Evolutionary conservation across 1,284 basidiomycete genomes (phyloP).

Genomic region (Melampsora occidentalis): DNA sequence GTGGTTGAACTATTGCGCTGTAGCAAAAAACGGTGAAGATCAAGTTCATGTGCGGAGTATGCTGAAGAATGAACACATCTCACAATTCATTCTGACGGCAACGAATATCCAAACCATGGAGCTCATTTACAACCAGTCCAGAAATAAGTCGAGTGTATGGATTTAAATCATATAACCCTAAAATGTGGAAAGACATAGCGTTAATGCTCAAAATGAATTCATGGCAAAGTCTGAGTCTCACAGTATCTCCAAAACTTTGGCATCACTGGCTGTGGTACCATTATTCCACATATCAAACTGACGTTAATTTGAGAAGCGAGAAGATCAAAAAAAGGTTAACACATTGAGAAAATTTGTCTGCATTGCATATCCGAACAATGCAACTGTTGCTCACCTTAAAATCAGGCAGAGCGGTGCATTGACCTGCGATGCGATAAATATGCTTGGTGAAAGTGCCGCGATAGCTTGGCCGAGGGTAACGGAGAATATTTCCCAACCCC

Average conservation of each 20-base stretch:
- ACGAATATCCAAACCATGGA: slow-evolving; percentile 68
- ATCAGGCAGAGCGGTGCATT: slow-evolving; percentile 69
- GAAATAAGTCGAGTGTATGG: slow-evolving; percentile 51
- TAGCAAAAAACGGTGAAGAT: slow-evolving; percentile 62
- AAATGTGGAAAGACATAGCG: neutral
- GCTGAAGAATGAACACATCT: slow-evolving; percentile 67
- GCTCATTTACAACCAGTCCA: slow-evolving; percentile 73
- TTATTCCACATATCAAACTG: slow-evolving; percentile 61
- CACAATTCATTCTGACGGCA: slow-evolving; percentile 59
- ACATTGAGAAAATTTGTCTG: slow-evolving; percentile 57
- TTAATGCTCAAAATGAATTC: slow-evolving; percentile 25
- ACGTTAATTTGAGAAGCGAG: too few relatives aligned
- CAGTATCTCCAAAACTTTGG: slow-evolving; percentile 72
- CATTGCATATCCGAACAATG: too few relatives aligned
- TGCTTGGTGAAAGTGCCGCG: slow-evolving; percentile 71
- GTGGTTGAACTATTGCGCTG: slow-evolving; percentile 69
- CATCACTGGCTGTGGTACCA: slow-evolving; percentile 58
- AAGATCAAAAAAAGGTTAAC: slow-evolving; percentile 63
- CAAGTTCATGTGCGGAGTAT: slow-evolving; percentile 55
- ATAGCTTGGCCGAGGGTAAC: slow-evolving; percentile 70
- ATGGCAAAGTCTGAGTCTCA: slow-evolving; percentile 64
- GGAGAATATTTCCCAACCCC: slow-evolving; percentile 72
- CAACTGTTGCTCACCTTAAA: too few relatives aligned
- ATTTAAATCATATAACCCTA: slow-evolving; percentile 51
- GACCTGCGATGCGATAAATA: slow-evolving; percentile 66